Conservation (phyloP, 768 basidiomycete species). For the Suillus tomentosus region DNA sequence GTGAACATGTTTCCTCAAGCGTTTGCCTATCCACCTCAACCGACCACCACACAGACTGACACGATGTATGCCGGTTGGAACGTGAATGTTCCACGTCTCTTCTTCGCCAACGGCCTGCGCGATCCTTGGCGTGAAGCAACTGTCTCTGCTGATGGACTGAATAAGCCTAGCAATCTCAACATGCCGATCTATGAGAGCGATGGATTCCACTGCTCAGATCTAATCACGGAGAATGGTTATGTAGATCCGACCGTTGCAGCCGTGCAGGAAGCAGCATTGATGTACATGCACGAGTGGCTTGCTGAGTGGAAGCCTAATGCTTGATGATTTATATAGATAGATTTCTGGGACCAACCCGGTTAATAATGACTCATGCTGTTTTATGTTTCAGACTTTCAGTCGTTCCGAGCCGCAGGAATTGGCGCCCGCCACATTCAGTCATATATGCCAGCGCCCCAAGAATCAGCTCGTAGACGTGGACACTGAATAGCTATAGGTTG, state of each 20-base stretch:
- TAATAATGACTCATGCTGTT: neutral
- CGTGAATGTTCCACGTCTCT: constrained; percentile 55
- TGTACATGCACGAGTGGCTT: constrained; percentile 61
- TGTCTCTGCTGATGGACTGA: constrained; percentile 55
- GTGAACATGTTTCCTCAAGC: constrained; percentile 64
- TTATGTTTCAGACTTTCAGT: neutral
- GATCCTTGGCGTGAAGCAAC: constrained; percentile 77
- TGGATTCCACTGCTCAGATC: constrained; percentile 74
- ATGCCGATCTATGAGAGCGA: constrained; percentile 63
- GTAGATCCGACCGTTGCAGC: constrained; percentile 52
- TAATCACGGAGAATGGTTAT: constrained; percentile 40
- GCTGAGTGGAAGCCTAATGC: constrained; percentile 33
- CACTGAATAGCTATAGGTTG: neutral
- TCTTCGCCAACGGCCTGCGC: constrained; percentile 67
- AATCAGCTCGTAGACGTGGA: neutral
- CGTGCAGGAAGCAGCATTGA: constrained; percentile 56
- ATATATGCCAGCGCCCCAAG: neutral
- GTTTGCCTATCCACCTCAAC: constrained; percentile 49
- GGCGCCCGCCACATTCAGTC: neutral
- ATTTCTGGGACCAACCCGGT: neutral
- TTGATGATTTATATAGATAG: neutral
- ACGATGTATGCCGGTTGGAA: constrained; percentile 63
- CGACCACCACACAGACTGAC: constrained; percentile 48
- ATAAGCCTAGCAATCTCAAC: constrained; percentile 45
- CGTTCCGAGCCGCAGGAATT: neutral